Conservation (phyloP, 1,139 yeast species). For the Candida sanyaensis region DNA sequence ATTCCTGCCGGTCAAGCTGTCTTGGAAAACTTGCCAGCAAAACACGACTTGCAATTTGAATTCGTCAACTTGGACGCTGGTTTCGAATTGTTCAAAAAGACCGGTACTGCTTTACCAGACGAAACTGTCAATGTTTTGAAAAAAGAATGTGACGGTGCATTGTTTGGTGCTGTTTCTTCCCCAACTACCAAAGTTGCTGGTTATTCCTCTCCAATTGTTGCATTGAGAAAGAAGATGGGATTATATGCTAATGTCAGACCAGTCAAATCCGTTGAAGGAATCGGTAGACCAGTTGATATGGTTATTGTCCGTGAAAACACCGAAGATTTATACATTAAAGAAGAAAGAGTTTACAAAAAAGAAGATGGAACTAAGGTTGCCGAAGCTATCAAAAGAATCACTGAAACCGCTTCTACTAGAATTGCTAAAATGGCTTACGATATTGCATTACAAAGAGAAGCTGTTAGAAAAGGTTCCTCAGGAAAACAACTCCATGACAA, state of each 20-base stretch:
- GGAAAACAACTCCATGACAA: constrained; percentile 43
- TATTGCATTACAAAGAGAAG: constrained; percentile 89
- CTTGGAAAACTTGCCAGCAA: constrained; percentile 75
- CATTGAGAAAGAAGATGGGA: constrained; percentile 91
- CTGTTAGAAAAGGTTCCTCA: constrained; percentile 66
- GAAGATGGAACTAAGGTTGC: constrained; percentile 83
- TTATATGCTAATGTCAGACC: constrained; percentile 97
- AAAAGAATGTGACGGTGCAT: constrained; percentile 90
- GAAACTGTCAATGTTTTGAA: constrained; percentile 81
- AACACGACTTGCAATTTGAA: constrained; percentile 76
- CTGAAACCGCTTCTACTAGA: constrained; percentile 81
- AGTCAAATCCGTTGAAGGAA: constrained; percentile 86
- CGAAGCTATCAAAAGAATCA: constrained; percentile 95
- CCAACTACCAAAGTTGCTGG: constrained; percentile 95
- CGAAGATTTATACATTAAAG: constrained; percentile 94
- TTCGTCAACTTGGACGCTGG: constrained; percentile 92
- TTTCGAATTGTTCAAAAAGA: constrained; percentile 85
- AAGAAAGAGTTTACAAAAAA: constrained; percentile 72
- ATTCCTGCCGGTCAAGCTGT: constrained; percentile 92
- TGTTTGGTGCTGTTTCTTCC: constrained; percentile 96
- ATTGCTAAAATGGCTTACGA: constrained; percentile 92
- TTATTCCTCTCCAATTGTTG: constrained; percentile 97
- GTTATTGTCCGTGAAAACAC: constrained; percentile 98
- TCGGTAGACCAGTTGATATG: constrained; percentile 89
- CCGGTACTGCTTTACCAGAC: constrained; percentile 95